Evolutionary conservation across 192 early-diverging fungal genomes (phyloP).

Genomic region (Umbelopsis sp.): DNA sequence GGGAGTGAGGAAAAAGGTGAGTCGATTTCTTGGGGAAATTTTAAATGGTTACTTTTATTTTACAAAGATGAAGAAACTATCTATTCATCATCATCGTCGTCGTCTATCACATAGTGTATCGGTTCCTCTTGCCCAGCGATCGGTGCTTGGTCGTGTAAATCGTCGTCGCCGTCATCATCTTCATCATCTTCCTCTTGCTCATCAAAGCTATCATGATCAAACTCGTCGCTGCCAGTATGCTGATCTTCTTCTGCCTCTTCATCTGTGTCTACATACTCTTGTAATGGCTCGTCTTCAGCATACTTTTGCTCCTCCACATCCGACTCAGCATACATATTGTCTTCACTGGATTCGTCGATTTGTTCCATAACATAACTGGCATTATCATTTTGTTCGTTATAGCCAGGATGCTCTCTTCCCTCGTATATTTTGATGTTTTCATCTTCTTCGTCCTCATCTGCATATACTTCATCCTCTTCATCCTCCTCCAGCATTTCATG

Average conservation of each 20-base stretch:
- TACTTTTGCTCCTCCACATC: neutral
- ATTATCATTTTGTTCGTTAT: neutral
- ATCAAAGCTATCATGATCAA: neutral
- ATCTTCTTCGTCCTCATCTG: neutral
- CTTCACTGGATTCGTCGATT: neutral
- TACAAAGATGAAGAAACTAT: neutral
- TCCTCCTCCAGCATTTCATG: constrained; percentile 9
- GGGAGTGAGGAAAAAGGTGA: neutral
- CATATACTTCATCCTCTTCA: neutral
- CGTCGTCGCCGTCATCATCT: neutral
- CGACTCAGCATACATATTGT: neutral
- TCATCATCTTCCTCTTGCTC: neutral
- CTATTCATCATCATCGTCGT: constrained; percentile 6
- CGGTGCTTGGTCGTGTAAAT: neutral
- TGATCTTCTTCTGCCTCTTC: constrained; percentile 4
- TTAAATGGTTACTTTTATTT: neutral
- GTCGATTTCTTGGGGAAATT: neutral
- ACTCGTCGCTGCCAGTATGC: neutral
- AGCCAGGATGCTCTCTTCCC: neutral
- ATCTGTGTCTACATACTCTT: constrained; percentile 9
- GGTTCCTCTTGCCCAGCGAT: neutral
- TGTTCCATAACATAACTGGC: neutral
- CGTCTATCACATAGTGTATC: constrained; percentile 6
- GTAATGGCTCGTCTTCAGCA: neutral
- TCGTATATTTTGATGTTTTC: neutral